Conservation (phyloP, 495 filamentous ascomycete genomes). For the Hypomontagnella submonticulosa region DNA sequence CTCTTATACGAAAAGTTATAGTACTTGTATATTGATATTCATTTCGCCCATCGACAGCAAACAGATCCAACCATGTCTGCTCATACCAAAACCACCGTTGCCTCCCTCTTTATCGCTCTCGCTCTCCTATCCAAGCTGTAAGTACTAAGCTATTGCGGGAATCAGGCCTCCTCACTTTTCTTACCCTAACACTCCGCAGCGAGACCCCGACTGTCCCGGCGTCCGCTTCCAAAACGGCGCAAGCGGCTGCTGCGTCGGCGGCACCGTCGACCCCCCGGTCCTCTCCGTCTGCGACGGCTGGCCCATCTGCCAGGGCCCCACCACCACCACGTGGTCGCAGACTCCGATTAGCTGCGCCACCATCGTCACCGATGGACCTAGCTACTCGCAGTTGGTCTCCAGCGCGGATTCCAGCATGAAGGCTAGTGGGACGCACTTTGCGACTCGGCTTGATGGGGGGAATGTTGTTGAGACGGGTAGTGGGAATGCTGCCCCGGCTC, state of each 20-base stretch:
- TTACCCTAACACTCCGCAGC: not conserved
- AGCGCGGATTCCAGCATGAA: constrained; percentile 8
- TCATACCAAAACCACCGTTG: not conserved
- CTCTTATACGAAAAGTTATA: not conserved
- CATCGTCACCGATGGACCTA: constrained; percentile 9
- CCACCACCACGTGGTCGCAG: constrained; percentile 5
- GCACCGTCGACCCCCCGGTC: constrained; percentile 1
- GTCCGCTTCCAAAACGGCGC: not conserved
- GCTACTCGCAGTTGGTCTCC: not conserved
- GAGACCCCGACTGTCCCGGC: constrained; percentile 7
- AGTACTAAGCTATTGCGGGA: not conserved
- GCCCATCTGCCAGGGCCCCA: constrained; percentile 11
- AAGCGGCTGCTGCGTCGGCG: constrained; percentile 20
- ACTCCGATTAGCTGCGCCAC: constrained; percentile 13
- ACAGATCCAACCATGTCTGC: constrained; percentile 4
- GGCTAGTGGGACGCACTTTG: constrained; percentile 5
- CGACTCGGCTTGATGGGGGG: not conserved
- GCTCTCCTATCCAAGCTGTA: not conserved
- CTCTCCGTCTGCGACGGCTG: constrained; percentile 16
- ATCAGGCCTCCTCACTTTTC: no score
- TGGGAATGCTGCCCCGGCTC: not conserved
- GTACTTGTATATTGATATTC: no score
- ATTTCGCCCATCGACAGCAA: no score
- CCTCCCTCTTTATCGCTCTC: not conserved
- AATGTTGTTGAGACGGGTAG: not conserved